Percentiles rank a stretch among this genome's conserved stretches.
Conservation (phyloP, 2,329 filamentous ascomycete species). For the Colletotrichum zoysiae region DNA sequence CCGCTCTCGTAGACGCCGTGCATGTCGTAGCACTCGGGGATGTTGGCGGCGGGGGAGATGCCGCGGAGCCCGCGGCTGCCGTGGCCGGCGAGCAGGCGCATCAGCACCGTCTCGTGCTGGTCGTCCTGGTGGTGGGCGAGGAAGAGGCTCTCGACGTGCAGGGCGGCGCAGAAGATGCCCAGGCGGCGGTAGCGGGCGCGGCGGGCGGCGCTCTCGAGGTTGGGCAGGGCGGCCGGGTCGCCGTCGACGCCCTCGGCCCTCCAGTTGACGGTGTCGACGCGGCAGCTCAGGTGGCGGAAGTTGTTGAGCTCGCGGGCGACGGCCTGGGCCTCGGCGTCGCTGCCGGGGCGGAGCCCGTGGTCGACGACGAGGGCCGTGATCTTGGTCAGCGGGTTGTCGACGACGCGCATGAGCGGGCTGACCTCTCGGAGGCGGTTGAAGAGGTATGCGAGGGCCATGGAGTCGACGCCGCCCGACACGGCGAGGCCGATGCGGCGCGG, state of each 20-base stretch:
- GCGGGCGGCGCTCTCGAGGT: conserved; percentile 84
- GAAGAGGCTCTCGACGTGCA: conserved; percentile 71
- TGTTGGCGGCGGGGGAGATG: conserved; percentile 73
- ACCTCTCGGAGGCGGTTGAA: conserved; percentile 63
- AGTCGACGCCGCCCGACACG: conserved; percentile 93
- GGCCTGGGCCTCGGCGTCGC: conserved; percentile 62
- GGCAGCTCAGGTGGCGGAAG: conserved; percentile 49
- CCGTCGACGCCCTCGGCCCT: conserved; percentile 47
- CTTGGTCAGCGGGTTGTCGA: conserved; percentile 57
- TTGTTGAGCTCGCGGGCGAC: conserved; percentile 58
- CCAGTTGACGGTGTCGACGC: conserved; percentile 63
- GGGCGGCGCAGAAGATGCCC: conserved; percentile 68
- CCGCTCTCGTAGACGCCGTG: conserved; percentile 79
- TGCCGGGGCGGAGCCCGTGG: conserved; percentile 67
- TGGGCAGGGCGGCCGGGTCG: conserved; percentile 59
- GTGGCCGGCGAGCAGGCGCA: conserved; percentile 79
- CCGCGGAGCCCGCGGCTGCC: conserved; percentile 78
- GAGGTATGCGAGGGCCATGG: conserved; percentile 92
- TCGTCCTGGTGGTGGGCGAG: conserved; percentile 92
- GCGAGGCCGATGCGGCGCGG: conserved; percentile 72
- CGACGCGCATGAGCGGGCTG: conserved; percentile 54
- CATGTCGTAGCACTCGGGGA: conserved; percentile 87
- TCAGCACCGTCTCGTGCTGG: conserved; percentile 88
- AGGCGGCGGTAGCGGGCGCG: conserved; percentile 79
- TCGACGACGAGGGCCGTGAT: conserved; percentile 67